A percentile compares a stretch with the other conserved stretches of the same genome.
phyloP scores from a whole-genome alignment of 1,284 basidiomycete genomes.

The Sphaerobolus stellatus region DNA sequence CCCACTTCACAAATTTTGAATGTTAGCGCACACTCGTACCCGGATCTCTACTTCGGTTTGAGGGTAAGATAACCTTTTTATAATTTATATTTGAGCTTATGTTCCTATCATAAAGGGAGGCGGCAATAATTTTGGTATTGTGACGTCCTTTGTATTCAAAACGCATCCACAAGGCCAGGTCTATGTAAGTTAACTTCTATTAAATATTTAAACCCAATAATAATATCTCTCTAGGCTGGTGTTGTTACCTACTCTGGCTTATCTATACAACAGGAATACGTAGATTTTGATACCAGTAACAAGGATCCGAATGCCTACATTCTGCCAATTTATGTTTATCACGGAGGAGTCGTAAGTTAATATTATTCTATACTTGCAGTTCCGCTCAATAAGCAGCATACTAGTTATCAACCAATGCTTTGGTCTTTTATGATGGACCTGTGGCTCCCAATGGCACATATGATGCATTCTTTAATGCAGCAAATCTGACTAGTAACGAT shows the following conservation, averaged over 20 bases:
- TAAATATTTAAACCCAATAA: too few species aligned
- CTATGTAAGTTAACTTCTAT: too few species aligned
- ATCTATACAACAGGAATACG: neutral
- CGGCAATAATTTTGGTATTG: slow-evolving; percentile 13
- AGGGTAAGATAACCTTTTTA: too few species aligned
- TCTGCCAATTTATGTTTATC: neutral
- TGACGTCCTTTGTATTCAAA: slow-evolving; percentile 3
- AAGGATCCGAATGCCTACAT: neutral
- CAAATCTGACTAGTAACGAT: neutral
- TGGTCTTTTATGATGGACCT: neutral
- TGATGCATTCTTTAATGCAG: neutral
- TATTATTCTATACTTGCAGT: too few species aligned
- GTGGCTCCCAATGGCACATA: neutral
- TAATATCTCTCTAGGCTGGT: neutral
- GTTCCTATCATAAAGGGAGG: too few species aligned
- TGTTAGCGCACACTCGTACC: slow-evolving; percentile 34
- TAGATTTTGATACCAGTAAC: neutral
- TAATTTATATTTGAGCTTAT: too few species aligned
- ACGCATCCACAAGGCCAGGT: neutral
- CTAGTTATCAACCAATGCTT: neutral
- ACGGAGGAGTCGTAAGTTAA: too few species aligned
- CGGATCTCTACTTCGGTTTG: neutral
- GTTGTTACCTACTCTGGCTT: neutral
- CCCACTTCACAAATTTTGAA: slow-evolving; percentile 20
- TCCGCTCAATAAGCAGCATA: too few species aligned